phyloP scores from a whole-genome alignment of 2,329 filamentous ascomycete genomes.

The Penicillium sp. region DNA sequence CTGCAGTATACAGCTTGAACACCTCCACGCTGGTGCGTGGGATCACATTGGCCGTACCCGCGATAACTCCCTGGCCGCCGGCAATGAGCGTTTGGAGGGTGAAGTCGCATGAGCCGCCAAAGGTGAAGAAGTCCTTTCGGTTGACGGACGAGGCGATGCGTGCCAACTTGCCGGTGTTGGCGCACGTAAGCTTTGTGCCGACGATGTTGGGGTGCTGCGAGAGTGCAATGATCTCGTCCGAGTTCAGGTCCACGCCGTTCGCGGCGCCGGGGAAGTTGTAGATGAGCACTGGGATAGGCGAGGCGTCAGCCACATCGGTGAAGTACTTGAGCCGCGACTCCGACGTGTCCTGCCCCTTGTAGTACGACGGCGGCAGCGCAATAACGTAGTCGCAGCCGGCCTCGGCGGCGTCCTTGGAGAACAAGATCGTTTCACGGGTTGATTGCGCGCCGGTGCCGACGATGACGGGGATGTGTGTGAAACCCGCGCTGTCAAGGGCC shows the following conservation, averaged over 20 bases:
- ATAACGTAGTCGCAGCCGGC: constrained; percentile 72
- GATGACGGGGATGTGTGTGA: constrained; percentile 64
- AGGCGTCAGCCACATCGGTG: constrained; percentile 57
- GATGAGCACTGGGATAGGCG: constrained; percentile 61
- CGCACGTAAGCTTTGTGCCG: constrained; percentile 68
- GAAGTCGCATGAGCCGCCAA: constrained; percentile 85
- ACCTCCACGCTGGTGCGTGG: constrained; percentile 76
- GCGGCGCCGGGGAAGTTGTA: constrained; percentile 70
- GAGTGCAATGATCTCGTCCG: constrained; percentile 58
- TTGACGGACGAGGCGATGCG: constrained; percentile 52
- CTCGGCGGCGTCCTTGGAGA: constrained; percentile 65
- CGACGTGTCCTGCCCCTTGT: constrained; percentile 62
- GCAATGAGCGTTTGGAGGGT: constrained; percentile 75
- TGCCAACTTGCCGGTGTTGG: constrained; percentile 69
- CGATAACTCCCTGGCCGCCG: constrained; percentile 79
- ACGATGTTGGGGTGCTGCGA: constrained; percentile 62
- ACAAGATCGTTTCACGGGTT: constrained; percentile 66
- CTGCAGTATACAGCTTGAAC: constrained; percentile 70
- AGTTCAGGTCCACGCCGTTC: constrained; percentile 64
- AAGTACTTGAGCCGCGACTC: constrained; percentile 62
- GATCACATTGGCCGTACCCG: constrained; percentile 79
- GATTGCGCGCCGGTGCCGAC: constrained; percentile 73
- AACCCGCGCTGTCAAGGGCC: constrained; percentile 65
- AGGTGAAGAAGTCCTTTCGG: constrained; percentile 65
- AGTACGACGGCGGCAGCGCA: constrained; percentile 73